These are phyloP conservation scores for Diaporthe sp. DNA, from an alignment of 2,329 filamentous ascomycete genomes.

Conservation along the genomic window DNA sequence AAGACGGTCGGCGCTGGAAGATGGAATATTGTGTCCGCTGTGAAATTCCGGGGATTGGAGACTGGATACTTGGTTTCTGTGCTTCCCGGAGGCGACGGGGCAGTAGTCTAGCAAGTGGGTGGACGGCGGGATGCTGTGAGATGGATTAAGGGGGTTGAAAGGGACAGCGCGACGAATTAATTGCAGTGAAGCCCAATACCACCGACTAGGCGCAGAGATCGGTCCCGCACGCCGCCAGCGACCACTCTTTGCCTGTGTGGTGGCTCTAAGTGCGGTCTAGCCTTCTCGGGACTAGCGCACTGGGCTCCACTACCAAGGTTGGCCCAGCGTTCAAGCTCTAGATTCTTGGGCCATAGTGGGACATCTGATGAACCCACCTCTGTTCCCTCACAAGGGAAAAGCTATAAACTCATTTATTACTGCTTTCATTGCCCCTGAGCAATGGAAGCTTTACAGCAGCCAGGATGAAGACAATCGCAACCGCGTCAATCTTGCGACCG, in stretches of 20 bases:
- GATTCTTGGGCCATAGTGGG: background rate
- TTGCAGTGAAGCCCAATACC: constrained; percentile 34
- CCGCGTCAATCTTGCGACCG: constrained; percentile 33
- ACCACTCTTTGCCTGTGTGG: constrained; percentile 6
- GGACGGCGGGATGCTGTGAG: constrained; percentile 44
- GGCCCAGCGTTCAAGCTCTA: constrained; percentile 17
- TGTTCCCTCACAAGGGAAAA: background rate
- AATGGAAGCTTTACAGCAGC: constrained; percentile 33
- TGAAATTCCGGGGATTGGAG: background rate
- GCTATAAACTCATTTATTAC: background rate
- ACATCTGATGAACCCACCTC: constrained; percentile 16
- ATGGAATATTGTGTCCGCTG: background rate
- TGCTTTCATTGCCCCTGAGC: constrained; percentile 21
- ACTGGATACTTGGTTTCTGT: background rate
- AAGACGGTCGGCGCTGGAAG: background rate
- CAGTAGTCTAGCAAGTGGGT: constrained; percentile 30
- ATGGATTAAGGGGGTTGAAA: constrained; percentile 33
- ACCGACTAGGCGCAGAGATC: constrained; percentile 11
- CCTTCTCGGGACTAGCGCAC: background rate
- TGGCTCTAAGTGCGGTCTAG: background rate
- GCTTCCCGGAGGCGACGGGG: constrained; percentile 16
- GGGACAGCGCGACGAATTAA: constrained; percentile 37
- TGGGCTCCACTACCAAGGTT: constrained; percentile 1
- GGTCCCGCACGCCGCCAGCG: background rate
- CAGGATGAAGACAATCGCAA: constrained; percentile 35